A percentile compares a stretch with the other conserved stretches of the same genome.
Conservation (phyloP, 805 yeast species). For the Kodamaea sagamina region DNA sequence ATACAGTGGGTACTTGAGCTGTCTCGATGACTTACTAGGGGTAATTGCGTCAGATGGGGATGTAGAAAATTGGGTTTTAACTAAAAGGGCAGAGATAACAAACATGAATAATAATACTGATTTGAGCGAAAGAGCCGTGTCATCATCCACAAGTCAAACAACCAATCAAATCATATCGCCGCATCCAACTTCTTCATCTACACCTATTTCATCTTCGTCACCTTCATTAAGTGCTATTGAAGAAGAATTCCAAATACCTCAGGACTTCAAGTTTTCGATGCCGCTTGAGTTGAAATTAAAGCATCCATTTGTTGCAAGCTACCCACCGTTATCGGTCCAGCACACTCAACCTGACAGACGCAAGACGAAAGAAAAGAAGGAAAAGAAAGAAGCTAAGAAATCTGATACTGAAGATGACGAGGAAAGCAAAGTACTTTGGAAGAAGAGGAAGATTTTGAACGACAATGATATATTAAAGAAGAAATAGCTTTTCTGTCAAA, state of each 20-base stretch:
- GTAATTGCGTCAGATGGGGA: slow-evolving; percentile 45
- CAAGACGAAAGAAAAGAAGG: slow-evolving; percentile 8
- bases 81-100: slow-evolving; percentile 46
- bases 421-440: not conserved
- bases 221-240: slow-evolving; percentile 6
- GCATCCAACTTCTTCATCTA: not conserved
- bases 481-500: slow-evolving; percentile 9
- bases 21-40: slow-evolving; percentile 56
- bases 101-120: slow-evolving; percentile 12
- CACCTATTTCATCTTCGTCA: slow-evolving; percentile 1
- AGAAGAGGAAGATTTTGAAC: slow-evolving; percentile 9
- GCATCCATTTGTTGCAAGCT: slow-evolving; percentile 34
- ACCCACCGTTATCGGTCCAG: slow-evolving; percentile 43
- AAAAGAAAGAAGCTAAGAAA: slow-evolving; percentile 4
- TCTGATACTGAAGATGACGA: slow-evolving; percentile 1
- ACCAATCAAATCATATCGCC: not conserved
- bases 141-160: not conserved
- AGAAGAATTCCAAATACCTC: slow-evolving; percentile 20
- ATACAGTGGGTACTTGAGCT: slow-evolving; percentile 61
- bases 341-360: slow-evolving; percentile 18
- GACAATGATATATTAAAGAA: slow-evolving; percentile 11
- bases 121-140: not conserved
- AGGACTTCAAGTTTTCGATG: slow-evolving; percentile 34
- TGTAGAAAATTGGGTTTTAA: slow-evolving; percentile 54
- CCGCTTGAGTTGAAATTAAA: slow-evolving; percentile 29